Percentiles rank a stretch among this genome's conserved stretches.
These are phyloP conservation scores for Gymnopilus dilepis DNA, from an alignment of 768 basidiomycete species.

Conservation along the genomic window DNA sequence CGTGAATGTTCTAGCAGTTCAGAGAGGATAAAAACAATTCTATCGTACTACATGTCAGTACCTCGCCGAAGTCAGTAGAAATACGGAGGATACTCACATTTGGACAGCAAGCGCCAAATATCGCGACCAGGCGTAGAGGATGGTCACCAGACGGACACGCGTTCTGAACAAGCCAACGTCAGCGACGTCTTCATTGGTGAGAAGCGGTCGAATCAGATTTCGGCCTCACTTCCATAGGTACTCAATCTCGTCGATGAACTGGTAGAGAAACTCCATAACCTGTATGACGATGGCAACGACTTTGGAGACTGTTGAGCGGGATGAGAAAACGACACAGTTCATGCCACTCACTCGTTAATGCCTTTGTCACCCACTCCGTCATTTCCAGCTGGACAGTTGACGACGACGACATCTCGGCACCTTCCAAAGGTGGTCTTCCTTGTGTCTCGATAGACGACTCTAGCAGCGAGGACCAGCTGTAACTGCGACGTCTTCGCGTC, in stretches of 20 bases:
- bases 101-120: conserved; percentile 19
- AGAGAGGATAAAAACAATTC: conserved; percentile 17
- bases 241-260: conserved; percentile 17
- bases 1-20: conserved; percentile 7
- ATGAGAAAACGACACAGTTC: neutral
- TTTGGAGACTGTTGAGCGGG: neutral
- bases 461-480: no score
- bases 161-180: neutral
- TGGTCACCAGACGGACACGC: conserved; percentile 15
- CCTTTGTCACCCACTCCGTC: neutral
- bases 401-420: neutral
- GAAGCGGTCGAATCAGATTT: neutral
- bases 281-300: conserved; percentile 18
- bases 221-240: conserved; percentile 17
- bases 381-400: neutral
- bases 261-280: conserved; percentile 12
- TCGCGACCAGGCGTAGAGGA: conserved; percentile 16
- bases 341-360: neutral
- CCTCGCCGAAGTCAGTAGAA: neutral
- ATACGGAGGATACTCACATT: conserved; percentile 1
- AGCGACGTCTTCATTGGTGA: no score
- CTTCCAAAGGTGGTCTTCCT: neutral
- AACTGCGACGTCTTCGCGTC: no score
- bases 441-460: no score
- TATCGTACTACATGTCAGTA: conserved; percentile 2